These are phyloP conservation scores for Coemansia sp. DNA, from an alignment of 192 early-diverging fungal species.

Conservation along the genomic window DNA sequence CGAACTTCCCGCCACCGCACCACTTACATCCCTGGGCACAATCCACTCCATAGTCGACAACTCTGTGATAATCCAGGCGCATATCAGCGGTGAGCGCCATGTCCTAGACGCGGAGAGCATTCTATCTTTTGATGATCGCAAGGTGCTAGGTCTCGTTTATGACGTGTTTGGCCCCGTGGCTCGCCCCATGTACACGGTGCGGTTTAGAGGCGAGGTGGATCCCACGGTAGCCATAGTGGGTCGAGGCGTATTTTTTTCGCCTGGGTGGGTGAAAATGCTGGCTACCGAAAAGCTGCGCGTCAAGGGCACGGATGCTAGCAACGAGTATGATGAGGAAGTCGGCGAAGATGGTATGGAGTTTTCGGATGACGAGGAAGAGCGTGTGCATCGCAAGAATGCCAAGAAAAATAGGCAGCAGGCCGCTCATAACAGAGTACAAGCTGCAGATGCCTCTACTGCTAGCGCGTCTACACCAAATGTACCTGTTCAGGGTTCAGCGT, in stretches of 20 bases:
- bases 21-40: slow-evolving; percentile 63
- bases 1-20: slow-evolving; percentile 56
- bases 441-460: background rate
- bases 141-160: slow-evolving; percentile 69
- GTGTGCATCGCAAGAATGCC: slow-evolving; percentile 52
- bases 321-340: slow-evolving; percentile 91
- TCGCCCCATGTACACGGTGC: slow-evolving; percentile 81
- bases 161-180: slow-evolving; percentile 94
- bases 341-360: slow-evolving; percentile 85
- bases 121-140: slow-evolving; percentile 64
- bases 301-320: slow-evolving; percentile 93
- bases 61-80: slow-evolving; percentile 69
- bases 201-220: slow-evolving; percentile 75
- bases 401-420: slow-evolving; percentile 55
- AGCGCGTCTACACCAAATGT: slow-evolving; percentile 1
- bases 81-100: slow-evolving; percentile 43
- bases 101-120: slow-evolving; percentile 79
- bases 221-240: slow-evolving; percentile 43
- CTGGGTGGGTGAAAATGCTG: slow-evolving; percentile 66
- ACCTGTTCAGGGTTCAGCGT: background rate
- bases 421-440: background rate
- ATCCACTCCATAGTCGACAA: slow-evolving; percentile 74
- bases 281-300: slow-evolving; percentile 64
- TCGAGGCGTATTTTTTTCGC: slow-evolving; percentile 64
- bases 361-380: slow-evolving; percentile 94